These are phyloP conservation scores for Botrytis deweyae DNA, from an alignment of 2,329 filamentous ascomycete genomes.

Conservation along the genomic window DNA sequence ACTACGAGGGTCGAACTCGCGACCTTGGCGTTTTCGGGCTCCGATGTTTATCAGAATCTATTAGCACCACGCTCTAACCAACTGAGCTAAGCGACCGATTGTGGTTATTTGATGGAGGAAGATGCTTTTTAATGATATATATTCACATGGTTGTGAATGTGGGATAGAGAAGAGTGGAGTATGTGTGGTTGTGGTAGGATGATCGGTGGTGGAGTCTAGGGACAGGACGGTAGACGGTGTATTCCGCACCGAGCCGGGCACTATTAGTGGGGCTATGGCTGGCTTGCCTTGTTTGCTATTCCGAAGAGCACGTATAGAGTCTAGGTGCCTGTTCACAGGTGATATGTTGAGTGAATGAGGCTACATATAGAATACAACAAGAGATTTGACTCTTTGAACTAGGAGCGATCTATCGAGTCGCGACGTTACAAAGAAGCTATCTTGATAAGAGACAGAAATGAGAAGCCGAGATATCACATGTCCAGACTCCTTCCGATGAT, in stretches of 20 bases:
- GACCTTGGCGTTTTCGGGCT: not conserved
- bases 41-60: accelerated
- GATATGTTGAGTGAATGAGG: not conserved
- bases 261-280: not conserved
- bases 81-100: slow-evolving; percentile 14
- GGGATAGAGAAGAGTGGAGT: not conserved
- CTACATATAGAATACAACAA: not conserved
- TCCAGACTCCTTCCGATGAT: not conserved
- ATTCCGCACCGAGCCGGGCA: not conserved
- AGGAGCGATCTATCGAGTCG: not conserved
- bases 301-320: not conserved
- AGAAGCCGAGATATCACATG: not conserved
- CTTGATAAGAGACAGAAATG: not conserved
- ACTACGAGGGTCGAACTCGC: slow-evolving; percentile 4
- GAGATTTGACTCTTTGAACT: not conserved
- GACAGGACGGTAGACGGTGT: not conserved
- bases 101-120: not conserved
- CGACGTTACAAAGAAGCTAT: not conserved
- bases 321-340: not conserved
- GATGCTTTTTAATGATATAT: accelerated
- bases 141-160: accelerated
- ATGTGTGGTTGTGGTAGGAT: too few relatives aligned
- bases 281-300: not conserved
- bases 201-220: not conserved
- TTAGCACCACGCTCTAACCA: slow-evolving; percentile 20